Evolutionary conservation across 495 filamentous ascomycete species (phyloP).

Genomic region (Cladorrhinum samala): DNA sequence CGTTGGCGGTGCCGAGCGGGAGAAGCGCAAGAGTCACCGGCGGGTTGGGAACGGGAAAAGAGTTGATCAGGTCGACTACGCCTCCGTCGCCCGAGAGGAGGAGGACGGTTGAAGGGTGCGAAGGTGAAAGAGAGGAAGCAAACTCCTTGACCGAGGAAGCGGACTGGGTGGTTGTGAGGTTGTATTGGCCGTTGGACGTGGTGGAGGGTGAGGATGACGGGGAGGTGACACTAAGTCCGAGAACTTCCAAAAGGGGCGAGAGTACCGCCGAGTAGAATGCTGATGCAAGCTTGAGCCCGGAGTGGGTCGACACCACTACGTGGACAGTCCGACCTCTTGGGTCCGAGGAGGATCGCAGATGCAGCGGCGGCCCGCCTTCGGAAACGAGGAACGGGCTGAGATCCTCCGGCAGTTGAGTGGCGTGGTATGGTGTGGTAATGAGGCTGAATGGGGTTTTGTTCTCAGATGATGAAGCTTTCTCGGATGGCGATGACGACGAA

Average conservation of each 20-base stretch:
- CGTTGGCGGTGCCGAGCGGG: slow-evolving; percentile 84
- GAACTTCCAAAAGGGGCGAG: slow-evolving; percentile 46
- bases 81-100: slow-evolving; percentile 86
- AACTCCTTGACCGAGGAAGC: slow-evolving; percentile 56
- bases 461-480: not conserved
- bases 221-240: too few relatives aligned
- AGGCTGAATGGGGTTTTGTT: slow-evolving; percentile 25
- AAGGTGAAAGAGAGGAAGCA: slow-evolving; percentile 33
- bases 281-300: slow-evolving; percentile 59
- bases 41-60: slow-evolving; percentile 40
- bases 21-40: slow-evolving; percentile 58
- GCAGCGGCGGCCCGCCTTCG: too few relatives aligned
- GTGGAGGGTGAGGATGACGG: too few relatives aligned
- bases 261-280: slow-evolving; percentile 52
- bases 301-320: slow-evolving; percentile 66
- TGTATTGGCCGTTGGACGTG: slow-evolving; percentile 19
- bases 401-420: slow-evolving; percentile 25
- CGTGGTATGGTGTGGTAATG: slow-evolving; percentile 3
- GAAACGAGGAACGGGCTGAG: too few relatives aligned
- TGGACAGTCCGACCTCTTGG: slow-evolving; percentile 37
- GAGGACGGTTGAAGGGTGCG: slow-evolving; percentile 50
- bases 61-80: slow-evolving; percentile 69
- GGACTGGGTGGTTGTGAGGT: slow-evolving; percentile 54
- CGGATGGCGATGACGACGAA: not conserved
- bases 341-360: slow-evolving; percentile 20